Evolutionary conservation across 352 stramenopile species (phyloP), one percentile per base, ranked within the genome.

Genomic region (Phytophthora pseudosyringae): DNA sequence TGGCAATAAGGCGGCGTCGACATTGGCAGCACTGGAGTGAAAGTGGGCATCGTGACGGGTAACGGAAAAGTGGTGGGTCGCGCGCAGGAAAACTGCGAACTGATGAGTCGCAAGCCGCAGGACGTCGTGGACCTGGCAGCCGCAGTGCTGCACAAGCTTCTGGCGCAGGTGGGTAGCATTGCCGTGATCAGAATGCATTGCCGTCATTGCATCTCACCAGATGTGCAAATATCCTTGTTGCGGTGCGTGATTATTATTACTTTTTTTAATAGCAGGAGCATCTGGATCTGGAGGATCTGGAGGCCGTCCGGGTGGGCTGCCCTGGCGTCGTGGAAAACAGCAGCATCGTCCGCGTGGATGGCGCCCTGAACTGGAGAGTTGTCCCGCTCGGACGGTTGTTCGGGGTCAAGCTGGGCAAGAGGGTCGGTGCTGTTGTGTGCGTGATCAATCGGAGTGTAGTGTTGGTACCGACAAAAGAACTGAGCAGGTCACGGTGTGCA

Each of bases 21-120:
- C 31, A 35, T 35, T 35, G 31, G 31, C 10, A 3, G 31, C 31
- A 35, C 31, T 35, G 31, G 31, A 1, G 31, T 35, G 6, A 35
- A 35, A 35, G 10, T 35, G 31, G 31, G 31, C 31, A 35, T 35
- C 31, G 7, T 35, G 10, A 11, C 31, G 31, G 31, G 6, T 11
- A 18, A 13, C 9, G 38, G 16, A 47, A 32, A 48, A 32, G 41
- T 46, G 15, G 15, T 9, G 36, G 36, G 3, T 11, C 31, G 5
- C 21, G 57, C 33, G 12, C 21, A 32, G 75, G 69, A 46, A 46
- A 46, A 46, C 40, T 46, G 26, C 6, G 25, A n/a, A 40, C 35
- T 3, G 31, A 11, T 11, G 6, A 35, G 10, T 35, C 31, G 31
- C 31, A 35, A 35, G 10, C 31, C 31, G 31, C 31, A 35, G 31